A percentile compares a stretch with the other conserved stretches of the same genome.
These are phyloP conservation scores for Fusarium sp. DNA, from an alignment of 2,329 filamentous ascomycete species.

Conservation along the genomic window DNA sequence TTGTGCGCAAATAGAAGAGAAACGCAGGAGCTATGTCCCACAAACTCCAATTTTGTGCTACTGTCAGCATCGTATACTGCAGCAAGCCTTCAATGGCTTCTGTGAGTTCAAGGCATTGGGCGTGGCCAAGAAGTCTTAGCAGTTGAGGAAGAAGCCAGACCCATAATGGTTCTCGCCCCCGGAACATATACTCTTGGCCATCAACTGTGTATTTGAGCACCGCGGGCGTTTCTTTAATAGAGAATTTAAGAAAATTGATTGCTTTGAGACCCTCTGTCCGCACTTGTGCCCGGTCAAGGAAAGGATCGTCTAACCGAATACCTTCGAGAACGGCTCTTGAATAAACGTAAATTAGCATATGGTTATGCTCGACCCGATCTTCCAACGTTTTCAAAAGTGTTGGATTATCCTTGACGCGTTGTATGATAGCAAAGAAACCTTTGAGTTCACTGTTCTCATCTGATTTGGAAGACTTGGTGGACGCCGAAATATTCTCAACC, in stretches of 20 bases:
- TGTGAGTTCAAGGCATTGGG: constrained; percentile 61
- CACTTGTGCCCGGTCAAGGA: constrained; percentile 69
- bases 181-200: constrained; percentile 60
- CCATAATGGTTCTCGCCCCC: constrained; percentile 74
- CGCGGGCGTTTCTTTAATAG: constrained; percentile 79
- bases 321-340: constrained; percentile 82
- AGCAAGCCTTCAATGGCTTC: constrained; percentile 68
- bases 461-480: constrained; percentile 70
- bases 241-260: constrained; percentile 80
- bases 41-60: constrained; percentile 59
- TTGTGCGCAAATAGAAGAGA: constrained; percentile 63
- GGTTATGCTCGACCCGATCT: constrained; percentile 81
- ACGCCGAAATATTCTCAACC: constrained; percentile 81
- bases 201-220: constrained; percentile 68
- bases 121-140: constrained; percentile 69
- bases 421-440: constrained; percentile 72
- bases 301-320: constrained; percentile 76
- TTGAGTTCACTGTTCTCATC: constrained; percentile 81
- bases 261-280: constrained; percentile 76
- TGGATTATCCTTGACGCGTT: constrained; percentile 66
- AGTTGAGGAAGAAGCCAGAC: constrained; percentile 73
- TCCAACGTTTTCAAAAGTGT: constrained; percentile 70
- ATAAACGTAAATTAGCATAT: constrained; percentile 88
- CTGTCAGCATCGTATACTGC: constrained; percentile 61
- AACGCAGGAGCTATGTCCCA: constrained; percentile 64